Base-by-base conservation (phyloP, 1,284 basidiomycete genomes). In the Mycosarcoma mackinlayi region DNA sequence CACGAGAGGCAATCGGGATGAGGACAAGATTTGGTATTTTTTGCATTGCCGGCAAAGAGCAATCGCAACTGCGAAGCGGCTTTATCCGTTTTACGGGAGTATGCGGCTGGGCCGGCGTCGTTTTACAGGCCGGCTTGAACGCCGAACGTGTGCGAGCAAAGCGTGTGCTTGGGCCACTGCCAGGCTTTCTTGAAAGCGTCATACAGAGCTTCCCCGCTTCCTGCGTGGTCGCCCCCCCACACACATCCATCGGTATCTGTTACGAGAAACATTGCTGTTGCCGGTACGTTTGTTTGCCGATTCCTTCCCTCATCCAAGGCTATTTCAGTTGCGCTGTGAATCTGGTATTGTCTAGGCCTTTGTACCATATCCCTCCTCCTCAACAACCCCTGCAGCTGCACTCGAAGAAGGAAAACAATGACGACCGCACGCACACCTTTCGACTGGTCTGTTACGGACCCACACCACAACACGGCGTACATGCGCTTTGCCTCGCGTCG, bases 401-500 rank as follows among this genome's bases (percentile, higher is more conserved):
- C n/a, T n/a, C n/a, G n/a, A n/a, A n/a, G n/a, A n/a, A n/a, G n/a
- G n/a, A n/a, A n/a, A 10, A 38, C 7, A 3, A 66, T 52, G 48
- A 35, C 40, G n/a, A 21, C 53, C 16, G 9, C 44, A 53, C 67
- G 68, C 30, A 28, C 45, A 0, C 54, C 62, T 1, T 65, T 73
- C 27, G 65, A 73, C 50, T 73, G 70, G 70, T 55, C 57, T 1
- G 45, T 54, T 4, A 60, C 60, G 19, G 65, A 68, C 21, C 70
- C 70, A 18, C 60, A 68, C 45, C 58, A 73, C 52, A 46, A 55
- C 21, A 45, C 39, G 37, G 16, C 46, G 40, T 73, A 64, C 40
- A 57, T 58, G 65, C 70, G 70, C 6, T 76, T 75, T 41, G 23
- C 59, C 21, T 76, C 76, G 18, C 71, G 77, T n/a, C 62, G 77